Evolutionary conservation across 208 protist species (phyloP).

Genomic region (Trypanosoma conorhini): DNA sequence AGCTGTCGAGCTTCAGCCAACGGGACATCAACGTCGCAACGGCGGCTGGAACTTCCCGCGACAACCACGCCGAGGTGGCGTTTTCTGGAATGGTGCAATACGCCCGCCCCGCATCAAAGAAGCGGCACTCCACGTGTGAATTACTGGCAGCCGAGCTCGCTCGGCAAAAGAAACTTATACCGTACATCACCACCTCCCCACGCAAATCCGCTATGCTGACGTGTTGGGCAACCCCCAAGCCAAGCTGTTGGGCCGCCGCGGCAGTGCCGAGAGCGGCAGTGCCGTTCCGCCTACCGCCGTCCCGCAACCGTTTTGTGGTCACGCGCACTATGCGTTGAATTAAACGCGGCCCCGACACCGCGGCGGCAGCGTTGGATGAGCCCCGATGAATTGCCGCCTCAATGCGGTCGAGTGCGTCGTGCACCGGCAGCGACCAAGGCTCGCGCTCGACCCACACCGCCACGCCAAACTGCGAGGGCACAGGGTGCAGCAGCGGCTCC

Average conservation of each 20-base stretch:
- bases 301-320: not conserved
- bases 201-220: slow-evolving; percentile 45
- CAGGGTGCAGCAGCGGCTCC: slow-evolving; percentile 16
- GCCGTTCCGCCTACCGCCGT: not conserved
- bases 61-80: slow-evolving; percentile 15
- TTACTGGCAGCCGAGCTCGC: slow-evolving; percentile 6
- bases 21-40: slow-evolving; percentile 50
- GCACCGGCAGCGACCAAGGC: slow-evolving; percentile 42
- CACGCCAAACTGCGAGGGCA: slow-evolving; percentile 50
- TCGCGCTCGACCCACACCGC: slow-evolving; percentile 67
- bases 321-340: slow-evolving; percentile 50
- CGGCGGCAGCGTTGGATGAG: not conserved
- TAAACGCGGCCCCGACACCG: not conserved
- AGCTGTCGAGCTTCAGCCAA: slow-evolving; percentile 41
- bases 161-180: slow-evolving; percentile 57
- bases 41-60: slow-evolving; percentile 38
- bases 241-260: slow-evolving; percentile 56
- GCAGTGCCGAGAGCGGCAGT: not conserved
- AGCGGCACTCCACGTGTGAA: slow-evolving; percentile 36
- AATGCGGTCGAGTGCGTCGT: slow-evolving; percentile 48
- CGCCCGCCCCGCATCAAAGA: slow-evolving; percentile 40
- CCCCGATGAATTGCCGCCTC: slow-evolving; percentile 31
- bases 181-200: slow-evolving; percentile 52
- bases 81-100: slow-evolving; percentile 49
- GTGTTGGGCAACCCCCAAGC: slow-evolving; percentile 54